Evolutionary conservation across 176 grass and related monocot species (phyloP), one percentile per base, ranked within the genome.

Genomic region (Hyparrhenia diplandra): DNA sequence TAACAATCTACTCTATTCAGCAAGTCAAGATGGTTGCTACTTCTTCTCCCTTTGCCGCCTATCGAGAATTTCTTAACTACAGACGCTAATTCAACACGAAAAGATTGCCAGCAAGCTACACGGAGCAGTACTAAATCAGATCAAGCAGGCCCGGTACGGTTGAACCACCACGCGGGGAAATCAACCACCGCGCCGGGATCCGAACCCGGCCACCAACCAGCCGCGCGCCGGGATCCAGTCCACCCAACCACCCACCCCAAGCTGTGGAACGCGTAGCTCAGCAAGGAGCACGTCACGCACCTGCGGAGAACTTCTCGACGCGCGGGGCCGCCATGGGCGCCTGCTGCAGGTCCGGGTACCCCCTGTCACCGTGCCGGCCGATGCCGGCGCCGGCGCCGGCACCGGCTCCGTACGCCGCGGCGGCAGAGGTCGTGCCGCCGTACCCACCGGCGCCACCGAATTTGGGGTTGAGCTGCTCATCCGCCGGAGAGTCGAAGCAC

Each of bases 391-490:
- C 71, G 68, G 36, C 27, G 39, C 75, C 62, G 29, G 34, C 21
- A 8, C 37, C 37, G 40, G 10, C 10, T 23, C 67, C 62, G 34
- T 67, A 73, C 29, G 54, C 46, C 23, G 64, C 46, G 20, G 82
- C 65, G 5, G 70, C 5, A 10, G 82, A 51, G 4, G 82, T 62
- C 12, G 82, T 41, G 71, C 20, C 76, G 10, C 76, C 76, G 75
- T 90, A 89, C 72, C 47, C 69, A 29, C 71, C 79, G 9, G 46
- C 69, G 59, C 47, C 74, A 4, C 75, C 78, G 18, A 82, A 75
- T 69, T 90, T 93, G 74, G 91, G 88, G 72, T 93, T 92, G 29
- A 95, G 82, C 71, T 92, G 89, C 81, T 79, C 87, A 37, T 95
- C 93, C 4, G 86, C 88, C 13, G 74, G 85, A 3, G 87, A 81